phyloP scores from a whole-genome alignment of 257 asterid genomes.

The Vinca minor region DNA sequence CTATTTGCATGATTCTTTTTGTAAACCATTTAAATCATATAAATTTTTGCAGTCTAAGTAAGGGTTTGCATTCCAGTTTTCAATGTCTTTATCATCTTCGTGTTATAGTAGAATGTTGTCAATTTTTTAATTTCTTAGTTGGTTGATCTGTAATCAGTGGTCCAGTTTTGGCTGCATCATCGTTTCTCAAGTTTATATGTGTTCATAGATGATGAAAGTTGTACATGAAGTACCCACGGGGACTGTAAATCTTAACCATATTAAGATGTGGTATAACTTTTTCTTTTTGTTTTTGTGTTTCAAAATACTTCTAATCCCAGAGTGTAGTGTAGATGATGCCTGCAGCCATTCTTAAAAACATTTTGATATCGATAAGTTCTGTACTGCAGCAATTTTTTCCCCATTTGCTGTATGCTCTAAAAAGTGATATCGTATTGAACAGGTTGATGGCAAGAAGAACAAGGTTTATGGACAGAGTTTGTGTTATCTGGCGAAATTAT shows the following conservation, averaged over 20 bases:
- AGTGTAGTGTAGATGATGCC: background rate
- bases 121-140: background rate
- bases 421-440: slow-evolving; percentile 23
- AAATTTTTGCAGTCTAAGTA: background rate
- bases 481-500: slow-evolving; percentile 86
- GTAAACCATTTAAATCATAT: background rate
- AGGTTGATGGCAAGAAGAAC: slow-evolving; percentile 98
- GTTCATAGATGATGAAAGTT: background rate
- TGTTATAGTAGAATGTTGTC: background rate
- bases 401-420: background rate
- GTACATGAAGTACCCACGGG: background rate
- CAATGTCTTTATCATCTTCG: background rate
- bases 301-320: background rate
- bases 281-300: background rate
- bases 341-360: background rate
- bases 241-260: background rate
- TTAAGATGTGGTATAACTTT: background rate
- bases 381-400: background rate
- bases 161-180: background rate
- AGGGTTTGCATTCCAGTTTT: background rate
- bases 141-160: background rate
- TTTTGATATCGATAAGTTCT: background rate
- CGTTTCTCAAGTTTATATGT: slow-evolving; percentile 1
- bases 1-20: background rate
- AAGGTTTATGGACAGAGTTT: slow-evolving; percentile 92